Base-by-base conservation (phyloP, 2,329 filamentous ascomycete species). In the Aspergillus chevalieri region DNA sequence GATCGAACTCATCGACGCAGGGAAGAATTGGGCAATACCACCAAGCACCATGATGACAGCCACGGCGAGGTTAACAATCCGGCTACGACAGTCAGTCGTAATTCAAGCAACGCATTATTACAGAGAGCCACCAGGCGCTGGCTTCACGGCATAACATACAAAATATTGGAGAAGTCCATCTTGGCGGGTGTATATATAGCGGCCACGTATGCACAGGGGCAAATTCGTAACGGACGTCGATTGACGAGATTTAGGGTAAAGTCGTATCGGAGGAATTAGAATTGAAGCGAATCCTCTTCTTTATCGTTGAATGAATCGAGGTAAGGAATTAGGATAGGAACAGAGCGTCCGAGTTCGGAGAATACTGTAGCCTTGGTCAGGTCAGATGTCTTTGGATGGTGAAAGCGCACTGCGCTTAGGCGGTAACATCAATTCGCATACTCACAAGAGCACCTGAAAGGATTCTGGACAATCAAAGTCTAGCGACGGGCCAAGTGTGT, bases 81-180 rank as follows among this genome's bases (percentile, higher is more conserved):
- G 93, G 77, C 93, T 97, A 69, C 52, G 48, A 42, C 19, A 5
- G 30, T 51, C 60, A 51, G 53, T 60, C 48, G 56, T 28, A 33
- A 52, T 44, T 26, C 41, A 24, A 43, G 22, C 36, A 3, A 15
- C n/a, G 24, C 12, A 34, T 30, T 1, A 30, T 12, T 5, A 28
- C 21, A 44, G 22, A 10, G n/a, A 48, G 41, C 10, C 9, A 41
- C 9, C 9, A 15, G 15, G 38, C 38, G 38, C 17, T 19, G 17
- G 38, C 34, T 15, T 38, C 34, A 38, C 34, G 6, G 47, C 55
- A 50, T 48, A 55, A 79, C 87, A 76, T 79, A 94, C 89, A 95
- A 94, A 70, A 84, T 85, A 74, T 95, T 89, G 56, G 89, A 92
- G 77, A 90, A 88, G 74, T 95, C 90, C 89, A 95, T 95, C 59